Conservation (phyloP, 139 green algal species). For the Ostreobium quekettii region DNA sequence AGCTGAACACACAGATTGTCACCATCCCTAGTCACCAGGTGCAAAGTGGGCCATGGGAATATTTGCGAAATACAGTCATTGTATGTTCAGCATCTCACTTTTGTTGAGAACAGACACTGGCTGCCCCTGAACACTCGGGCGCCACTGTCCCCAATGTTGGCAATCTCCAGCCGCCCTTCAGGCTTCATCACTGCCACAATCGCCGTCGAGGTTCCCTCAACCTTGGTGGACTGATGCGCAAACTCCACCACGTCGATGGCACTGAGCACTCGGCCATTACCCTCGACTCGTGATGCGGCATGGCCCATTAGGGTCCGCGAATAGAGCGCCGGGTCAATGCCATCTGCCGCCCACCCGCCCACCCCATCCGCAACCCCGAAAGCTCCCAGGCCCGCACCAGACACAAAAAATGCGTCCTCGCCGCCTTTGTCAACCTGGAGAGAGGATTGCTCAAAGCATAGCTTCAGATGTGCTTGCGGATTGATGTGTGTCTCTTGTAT, state of each 20-base stretch:
- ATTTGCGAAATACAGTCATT: too few species aligned
- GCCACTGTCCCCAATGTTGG: conserved; percentile 71
- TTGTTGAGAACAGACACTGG: conserved; percentile 46
- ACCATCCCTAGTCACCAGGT: too few species aligned
- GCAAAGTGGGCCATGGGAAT: too few species aligned
- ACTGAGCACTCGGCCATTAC: background rate
- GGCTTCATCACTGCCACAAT: conserved; percentile 29
- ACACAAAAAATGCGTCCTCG: conserved; percentile 75
- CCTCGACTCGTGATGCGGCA: conserved; percentile 7
- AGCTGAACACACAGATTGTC: too few species aligned
- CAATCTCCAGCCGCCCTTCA: conserved; percentile 26
- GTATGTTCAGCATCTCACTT: too few species aligned
- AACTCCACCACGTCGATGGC: conserved; percentile 20
- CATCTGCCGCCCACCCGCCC: conserved; percentile 64
- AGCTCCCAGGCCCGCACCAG: conserved; percentile 12
- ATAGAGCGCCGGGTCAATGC: conserved; percentile 66
- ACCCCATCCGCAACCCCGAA: conserved; percentile 88
- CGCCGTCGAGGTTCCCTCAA: conserved; percentile 40
- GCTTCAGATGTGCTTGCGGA: background rate
- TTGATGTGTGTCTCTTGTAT: background rate
- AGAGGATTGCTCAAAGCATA: too few species aligned
- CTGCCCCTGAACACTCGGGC: conserved; percentile 52
- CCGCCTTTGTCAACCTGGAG: conserved; percentile 35
- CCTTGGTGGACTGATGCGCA: conserved; percentile 25
- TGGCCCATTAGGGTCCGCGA: conserved; percentile 42